Evolutionary conservation across 2,329 filamentous ascomycete species (phyloP), one percentile per base, ranked within the genome.

Genomic region (Aspergillus sp.): DNA sequence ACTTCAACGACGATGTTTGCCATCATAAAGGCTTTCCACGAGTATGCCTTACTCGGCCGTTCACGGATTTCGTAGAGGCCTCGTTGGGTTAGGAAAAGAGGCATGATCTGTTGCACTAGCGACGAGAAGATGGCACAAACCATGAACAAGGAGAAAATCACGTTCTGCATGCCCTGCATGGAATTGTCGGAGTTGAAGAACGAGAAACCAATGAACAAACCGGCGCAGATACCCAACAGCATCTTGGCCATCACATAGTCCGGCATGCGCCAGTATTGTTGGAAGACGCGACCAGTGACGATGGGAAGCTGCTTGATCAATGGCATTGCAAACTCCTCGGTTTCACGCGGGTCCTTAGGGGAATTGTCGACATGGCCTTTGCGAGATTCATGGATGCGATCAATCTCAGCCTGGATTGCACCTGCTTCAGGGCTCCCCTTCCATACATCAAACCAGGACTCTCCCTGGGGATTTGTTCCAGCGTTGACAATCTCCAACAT

Each of bases 241-340:
- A 77, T 67, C 72, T 95, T 94, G 54, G 86, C 82, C 69, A 90
- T 90, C 61, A 95, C 88, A 71, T 94, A 93, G 3, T 81, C 78
- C 0, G 88, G 89, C 2, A 83, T 88, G 47, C 89, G 84, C 88
- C 88, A 95, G 76, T 91, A 93, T 63, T 94, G 88, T 63, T 90
- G 79, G 72, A 91, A 91, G 26, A 91, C 85, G 56, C 89, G 87
- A 52, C 76, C 65, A 5, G 78, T 78, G 44, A 90, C 86, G 57
- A 81, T 74, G 40, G 65, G 67, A 27, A 91, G 67, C 65, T 95
- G 89, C 6, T 69, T 60, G 43, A 52, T 60, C 59, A 91, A 86
- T 0, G 85, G 78, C 19, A 86, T 85, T 5, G 89, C 89, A 46
- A 93, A 94, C 57, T 93, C 86, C 49, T 79, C 76, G 62, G 82